Evolutionary conservation across 2,329 filamentous ascomycete species (phyloP).

Genomic region (Fusarium globosum): DNA sequence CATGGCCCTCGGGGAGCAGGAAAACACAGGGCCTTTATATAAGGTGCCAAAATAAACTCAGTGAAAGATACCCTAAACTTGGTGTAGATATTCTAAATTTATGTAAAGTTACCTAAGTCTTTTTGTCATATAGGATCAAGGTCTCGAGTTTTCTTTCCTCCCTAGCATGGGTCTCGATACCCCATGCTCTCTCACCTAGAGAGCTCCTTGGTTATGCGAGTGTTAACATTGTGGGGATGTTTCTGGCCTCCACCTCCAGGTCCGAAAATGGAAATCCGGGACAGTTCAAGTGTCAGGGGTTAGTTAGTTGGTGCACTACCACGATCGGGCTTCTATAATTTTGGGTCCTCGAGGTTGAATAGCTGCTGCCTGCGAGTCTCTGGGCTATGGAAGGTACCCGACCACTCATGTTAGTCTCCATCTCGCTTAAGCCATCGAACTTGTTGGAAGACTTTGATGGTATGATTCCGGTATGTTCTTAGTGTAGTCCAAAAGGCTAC

Average conservation of each 20-base stretch:
- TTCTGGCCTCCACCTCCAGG: conserved; percentile 11
- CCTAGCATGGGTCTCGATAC: not conserved
- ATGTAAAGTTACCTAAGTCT: too few relatives aligned
- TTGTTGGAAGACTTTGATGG: not conserved
- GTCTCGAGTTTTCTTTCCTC: too few relatives aligned
- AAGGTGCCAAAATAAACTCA: too few relatives aligned
- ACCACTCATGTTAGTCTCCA: not conserved
- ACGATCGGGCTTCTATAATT: conserved; percentile 6
- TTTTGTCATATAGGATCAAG: too few relatives aligned
- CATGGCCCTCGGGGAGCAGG: not conserved
- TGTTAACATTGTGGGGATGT: conserved; percentile 28
- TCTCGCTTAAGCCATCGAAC: not conserved
- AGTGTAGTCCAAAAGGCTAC: not conserved
- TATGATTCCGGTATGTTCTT: not conserved
- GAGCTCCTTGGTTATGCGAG: conserved; percentile 3
- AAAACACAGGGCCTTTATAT: too few relatives aligned
- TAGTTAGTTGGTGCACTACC: not conserved
- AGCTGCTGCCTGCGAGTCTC: conserved; percentile 17
- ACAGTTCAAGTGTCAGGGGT: conserved; percentile 14
- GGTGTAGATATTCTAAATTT: too few relatives aligned
- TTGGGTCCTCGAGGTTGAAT: conserved; percentile 4
- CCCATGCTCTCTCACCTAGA: conserved; percentile 13
- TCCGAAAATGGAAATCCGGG: conserved; percentile 34
- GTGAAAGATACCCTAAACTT: too few relatives aligned
- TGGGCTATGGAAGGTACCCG: not conserved